phyloP scores from a whole-genome alignment of 805 yeast genomes.

The Nakazawaea populi region DNA sequence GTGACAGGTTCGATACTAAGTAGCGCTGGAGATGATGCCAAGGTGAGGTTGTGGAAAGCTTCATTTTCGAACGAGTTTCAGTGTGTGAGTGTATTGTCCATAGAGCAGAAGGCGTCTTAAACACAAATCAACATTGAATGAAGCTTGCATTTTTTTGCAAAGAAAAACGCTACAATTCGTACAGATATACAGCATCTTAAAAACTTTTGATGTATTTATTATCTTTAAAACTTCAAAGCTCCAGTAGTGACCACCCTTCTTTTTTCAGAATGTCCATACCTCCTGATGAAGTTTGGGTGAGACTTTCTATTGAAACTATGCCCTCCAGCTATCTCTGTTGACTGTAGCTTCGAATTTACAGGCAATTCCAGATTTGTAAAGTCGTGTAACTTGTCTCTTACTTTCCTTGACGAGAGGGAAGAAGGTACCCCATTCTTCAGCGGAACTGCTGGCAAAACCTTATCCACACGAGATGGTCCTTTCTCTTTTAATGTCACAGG shows the following conservation, averaged over 20 bases:
- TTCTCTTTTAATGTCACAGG: no score
- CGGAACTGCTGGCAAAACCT: constrained; percentile 1
- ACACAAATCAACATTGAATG: no score
- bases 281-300: neutral
- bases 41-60: constrained; percentile 87
- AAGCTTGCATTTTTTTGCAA: no score
- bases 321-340: neutral
- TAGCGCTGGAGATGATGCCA: constrained; percentile 94
- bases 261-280: neutral
- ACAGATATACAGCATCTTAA: no score
- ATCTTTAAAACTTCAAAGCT: neutral
- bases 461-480: neutral
- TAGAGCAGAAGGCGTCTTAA: constrained; percentile 32
- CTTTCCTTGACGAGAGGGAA: neutral
- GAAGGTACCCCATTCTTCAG: neutral
- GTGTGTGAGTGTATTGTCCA: constrained; percentile 81
- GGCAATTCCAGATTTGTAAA: neutral
- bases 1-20: constrained; percentile 87
- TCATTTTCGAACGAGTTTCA: constrained; percentile 81
- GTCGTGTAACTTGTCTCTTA: neutral
- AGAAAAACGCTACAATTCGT: no score
- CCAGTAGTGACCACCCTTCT: neutral
- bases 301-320: neutral
- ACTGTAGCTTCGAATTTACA: no score
- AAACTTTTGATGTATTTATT: no score